Evolutionary conservation across 305 asterid species (phyloP).

Genomic region (Fraxinus velutina): DNA sequence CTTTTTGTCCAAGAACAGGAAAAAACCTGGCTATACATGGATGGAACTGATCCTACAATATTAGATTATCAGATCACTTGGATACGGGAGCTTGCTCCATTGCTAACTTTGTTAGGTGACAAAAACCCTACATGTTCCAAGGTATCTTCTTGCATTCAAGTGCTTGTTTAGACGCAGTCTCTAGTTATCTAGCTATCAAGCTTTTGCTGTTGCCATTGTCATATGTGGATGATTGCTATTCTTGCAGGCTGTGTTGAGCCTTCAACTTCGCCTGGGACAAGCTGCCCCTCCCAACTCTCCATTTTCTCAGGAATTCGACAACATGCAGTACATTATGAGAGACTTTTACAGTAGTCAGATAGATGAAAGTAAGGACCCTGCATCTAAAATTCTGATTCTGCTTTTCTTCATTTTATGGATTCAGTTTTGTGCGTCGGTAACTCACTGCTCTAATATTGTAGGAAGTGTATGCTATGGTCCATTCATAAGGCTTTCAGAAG

Average conservation of each 20-base stretch:
- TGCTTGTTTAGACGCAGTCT: constrained; percentile 7
- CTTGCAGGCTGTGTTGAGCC: constrained; percentile 72
- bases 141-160: constrained; percentile 44
- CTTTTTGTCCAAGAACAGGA: constrained; percentile 42
- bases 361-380: constrained; percentile 44
- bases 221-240: constrained; percentile 23
- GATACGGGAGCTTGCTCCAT: constrained; percentile 68
- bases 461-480: constrained; percentile 61
- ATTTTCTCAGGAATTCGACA: constrained; percentile 51
- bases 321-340: constrained; percentile 45
- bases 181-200: constrained; percentile 12
- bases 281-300: constrained; percentile 45
- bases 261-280: constrained; percentile 65
- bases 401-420: constrained; percentile 20
- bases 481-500: constrained; percentile 65
- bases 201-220: constrained; percentile 3
- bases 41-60: constrained; percentile 48
- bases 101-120: constrained; percentile 60
- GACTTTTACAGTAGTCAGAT: constrained; percentile 50
- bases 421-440: constrained; percentile 20
- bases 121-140: constrained; percentile 55
- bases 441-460: constrained; percentile 32
- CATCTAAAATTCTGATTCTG: constrained; percentile 10
- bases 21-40: constrained; percentile 36
- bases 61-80: constrained; percentile 52